A percentile compares a stretch with the other conserved stretches of the same genome.
Conservation (phyloP, 2,329 filamentous ascomycete genomes). For the Lizonia empirigonia region DNA sequence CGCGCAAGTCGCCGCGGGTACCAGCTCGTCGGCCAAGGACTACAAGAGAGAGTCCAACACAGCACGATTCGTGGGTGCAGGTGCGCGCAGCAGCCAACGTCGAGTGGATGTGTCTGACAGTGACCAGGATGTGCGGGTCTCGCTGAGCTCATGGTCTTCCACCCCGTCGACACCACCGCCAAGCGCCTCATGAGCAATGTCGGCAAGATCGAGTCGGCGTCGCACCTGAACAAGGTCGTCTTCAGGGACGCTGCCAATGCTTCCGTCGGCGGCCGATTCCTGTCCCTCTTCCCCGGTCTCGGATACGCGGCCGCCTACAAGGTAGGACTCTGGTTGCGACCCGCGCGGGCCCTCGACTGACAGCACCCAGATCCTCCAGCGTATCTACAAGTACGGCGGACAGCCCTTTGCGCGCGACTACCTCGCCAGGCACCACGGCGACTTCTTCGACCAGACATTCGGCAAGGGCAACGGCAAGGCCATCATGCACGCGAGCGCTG, state of each 20-base stretch:
- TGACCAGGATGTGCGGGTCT: slow-evolving; percentile 83
- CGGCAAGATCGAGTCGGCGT: slow-evolving; percentile 65
- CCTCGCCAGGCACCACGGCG: slow-evolving; percentile 77
- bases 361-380: slow-evolving; percentile 73
- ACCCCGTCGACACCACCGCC: slow-evolving; percentile 86
- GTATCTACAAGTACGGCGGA: slow-evolving; percentile 98
- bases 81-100: slow-evolving; percentile 56
- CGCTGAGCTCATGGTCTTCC: slow-evolving; percentile 87
- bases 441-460: slow-evolving; percentile 84
- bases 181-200: slow-evolving; percentile 99
- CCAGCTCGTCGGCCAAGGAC: slow-evolving; percentile 59
- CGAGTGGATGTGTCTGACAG: slow-evolving; percentile 17
- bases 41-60: slow-evolving; percentile 86
- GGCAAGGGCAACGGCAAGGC: slow-evolving; percentile 98
- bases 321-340: slow-evolving; percentile 52
- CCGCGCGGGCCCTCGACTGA: slow-evolving; percentile 14
- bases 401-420: slow-evolving; percentile 95
- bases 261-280: slow-evolving; percentile 75
- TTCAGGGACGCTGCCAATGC: slow-evolving; percentile 88
- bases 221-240: slow-evolving; percentile 85
- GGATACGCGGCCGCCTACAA: slow-evolving; percentile 99
- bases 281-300: slow-evolving; percentile 94
- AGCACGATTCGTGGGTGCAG: slow-evolving; percentile 88
- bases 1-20: slow-evolving; percentile 29
- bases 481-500: slow-evolving; percentile 95